These are phyloP conservation scores for Stachybotrys chartarum DNA, from an alignment of 2,329 filamentous ascomycete species.

Conservation along the genomic window DNA sequence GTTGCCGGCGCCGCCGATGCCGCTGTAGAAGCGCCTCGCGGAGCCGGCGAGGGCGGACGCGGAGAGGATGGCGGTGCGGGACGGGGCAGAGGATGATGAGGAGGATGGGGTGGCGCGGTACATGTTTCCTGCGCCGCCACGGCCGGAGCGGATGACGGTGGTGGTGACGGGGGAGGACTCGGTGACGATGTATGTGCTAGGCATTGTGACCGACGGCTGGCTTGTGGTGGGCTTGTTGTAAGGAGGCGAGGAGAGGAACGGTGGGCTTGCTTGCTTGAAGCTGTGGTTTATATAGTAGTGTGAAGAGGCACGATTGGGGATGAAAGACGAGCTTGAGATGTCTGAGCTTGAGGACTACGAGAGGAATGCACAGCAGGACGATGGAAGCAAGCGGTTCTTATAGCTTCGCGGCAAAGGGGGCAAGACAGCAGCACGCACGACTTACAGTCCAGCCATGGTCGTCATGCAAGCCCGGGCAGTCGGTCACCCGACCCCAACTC, in stretches of 20 bases:
- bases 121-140: constrained; percentile 50
- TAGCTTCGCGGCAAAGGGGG: too few relatives aligned
- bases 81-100: constrained; percentile 35
- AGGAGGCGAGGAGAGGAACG: not conserved
- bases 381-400: too few relatives aligned
- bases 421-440: too few relatives aligned
- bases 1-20: constrained; percentile 63
- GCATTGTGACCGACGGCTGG: constrained; percentile 13
- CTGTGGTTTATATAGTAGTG: not conserved
- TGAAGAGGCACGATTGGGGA: not conserved
- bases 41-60: constrained; percentile 25
- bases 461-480: too few relatives aligned
- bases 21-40: constrained; percentile 52
- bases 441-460: too few relatives aligned
- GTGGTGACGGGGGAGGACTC: constrained; percentile 22
- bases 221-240: constrained; percentile 2
- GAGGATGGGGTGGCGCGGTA: constrained; percentile 39
- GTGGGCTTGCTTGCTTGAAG: not conserved
- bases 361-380: too few relatives aligned
- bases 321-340: too few relatives aligned
- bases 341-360: too few relatives aligned
- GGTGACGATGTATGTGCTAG: constrained; percentile 23
- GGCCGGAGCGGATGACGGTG: constrained; percentile 40
- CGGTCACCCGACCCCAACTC: too few relatives aligned
- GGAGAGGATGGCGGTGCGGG: constrained; percentile 35